phyloP scores from a whole-genome alignment of 2,329 filamentous ascomycete species.

The Venturia nashicola region DNA sequence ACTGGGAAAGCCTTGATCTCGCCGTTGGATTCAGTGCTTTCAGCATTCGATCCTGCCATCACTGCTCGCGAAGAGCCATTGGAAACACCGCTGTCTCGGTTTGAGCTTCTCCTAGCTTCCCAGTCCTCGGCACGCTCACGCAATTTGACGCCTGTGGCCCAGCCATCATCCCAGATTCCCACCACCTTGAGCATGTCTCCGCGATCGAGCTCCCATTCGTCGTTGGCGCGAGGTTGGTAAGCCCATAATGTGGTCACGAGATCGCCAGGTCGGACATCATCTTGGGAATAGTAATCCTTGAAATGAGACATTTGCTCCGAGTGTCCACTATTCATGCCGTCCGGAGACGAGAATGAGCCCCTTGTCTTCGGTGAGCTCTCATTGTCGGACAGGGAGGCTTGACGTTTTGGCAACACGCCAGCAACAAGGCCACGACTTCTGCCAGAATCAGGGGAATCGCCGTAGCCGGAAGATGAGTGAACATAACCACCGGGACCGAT shows the following conservation, averaged over 20 bases:
- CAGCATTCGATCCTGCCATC: constrained; percentile 7
- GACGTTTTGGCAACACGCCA: constrained; percentile 51
- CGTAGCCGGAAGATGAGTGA: constrained; percentile 60
- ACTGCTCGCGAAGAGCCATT: constrained; percentile 45
- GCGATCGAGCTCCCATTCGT: constrained; percentile 86
- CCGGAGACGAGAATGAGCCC: constrained; percentile 70
- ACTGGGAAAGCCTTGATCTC: constrained; percentile 93
- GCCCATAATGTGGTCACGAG: constrained; percentile 90
- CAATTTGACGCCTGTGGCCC: constrained; percentile 85
- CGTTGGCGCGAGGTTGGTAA: constrained; percentile 83
- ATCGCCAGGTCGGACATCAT: constrained; percentile 87
- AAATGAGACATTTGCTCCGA: constrained; percentile 94
- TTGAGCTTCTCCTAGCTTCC: constrained; percentile 61
- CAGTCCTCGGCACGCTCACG: constrained; percentile 80
- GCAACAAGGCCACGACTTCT: constrained; percentile 31
- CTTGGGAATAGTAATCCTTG: constrained; percentile 97
- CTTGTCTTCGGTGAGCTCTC: constrained; percentile 60
- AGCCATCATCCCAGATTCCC: constrained; percentile 98
- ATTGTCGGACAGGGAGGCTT: constrained; percentile 77
- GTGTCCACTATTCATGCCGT: constrained; percentile 72
- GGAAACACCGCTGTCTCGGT: constrained; percentile 88
- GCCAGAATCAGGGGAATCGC: constrained; percentile 60
- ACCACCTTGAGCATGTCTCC: constrained; percentile 98
- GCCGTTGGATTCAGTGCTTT: constrained; percentile 31
- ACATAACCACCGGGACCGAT: constrained; percentile 25